Conservation (phyloP, 306 rosid species). For the Rosa multiflora region DNA sequence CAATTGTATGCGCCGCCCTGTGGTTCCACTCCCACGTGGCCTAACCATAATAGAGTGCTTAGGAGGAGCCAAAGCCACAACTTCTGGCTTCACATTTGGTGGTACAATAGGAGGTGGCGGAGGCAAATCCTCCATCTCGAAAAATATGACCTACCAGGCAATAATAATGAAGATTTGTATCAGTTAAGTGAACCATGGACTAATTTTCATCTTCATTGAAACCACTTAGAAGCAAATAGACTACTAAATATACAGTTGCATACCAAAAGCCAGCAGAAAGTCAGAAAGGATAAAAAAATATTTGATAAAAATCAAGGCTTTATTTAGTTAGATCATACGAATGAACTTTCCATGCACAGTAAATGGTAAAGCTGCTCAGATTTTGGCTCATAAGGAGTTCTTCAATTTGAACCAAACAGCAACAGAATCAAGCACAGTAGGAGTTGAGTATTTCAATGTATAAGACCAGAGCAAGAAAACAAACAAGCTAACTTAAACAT, state of each 20-base stretch:
- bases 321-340: neutral
- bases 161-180: neutral
- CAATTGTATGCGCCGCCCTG: constrained; percentile 51
- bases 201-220: neutral
- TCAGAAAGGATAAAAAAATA: neutral
- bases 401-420: neutral
- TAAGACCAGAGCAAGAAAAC: neutral
- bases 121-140: constrained; percentile 45
- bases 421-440: neutral
- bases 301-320: neutral
- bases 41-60: constrained; percentile 55
- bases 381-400: neutral
- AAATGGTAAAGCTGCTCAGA: neutral
- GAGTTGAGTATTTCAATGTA: neutral
- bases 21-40: constrained; percentile 49
- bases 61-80: constrained; percentile 16
- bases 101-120: constrained; percentile 29
- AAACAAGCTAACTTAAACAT: neutral
- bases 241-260: neutral
- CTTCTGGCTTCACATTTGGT: constrained; percentile 32
- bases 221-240: neutral
- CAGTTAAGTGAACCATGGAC: constrained; percentile 11
- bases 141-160: constrained; percentile 14
- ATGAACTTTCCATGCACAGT: neutral
- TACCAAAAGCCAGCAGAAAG: constrained; percentile 4